A percentile compares a stretch with the other conserved stretches of the same genome.
phyloP scores from a whole-genome alignment of 208 protist species.

The Wallacemonas sp. region DNA sequence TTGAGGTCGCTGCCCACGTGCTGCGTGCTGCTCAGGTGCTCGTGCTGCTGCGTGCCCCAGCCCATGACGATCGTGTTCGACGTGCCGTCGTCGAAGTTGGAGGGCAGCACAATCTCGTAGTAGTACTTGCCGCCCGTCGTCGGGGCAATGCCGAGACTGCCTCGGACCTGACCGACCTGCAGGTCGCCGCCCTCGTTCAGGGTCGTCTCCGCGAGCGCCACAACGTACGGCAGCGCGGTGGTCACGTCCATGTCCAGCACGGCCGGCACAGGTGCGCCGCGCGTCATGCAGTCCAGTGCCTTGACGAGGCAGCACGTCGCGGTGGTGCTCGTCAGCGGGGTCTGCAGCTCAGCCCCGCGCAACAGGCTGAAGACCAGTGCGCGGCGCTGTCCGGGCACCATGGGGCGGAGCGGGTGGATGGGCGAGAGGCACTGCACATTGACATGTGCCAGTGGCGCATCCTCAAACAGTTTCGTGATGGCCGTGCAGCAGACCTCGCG shows the following conservation, averaged over 20 bases:
- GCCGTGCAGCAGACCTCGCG: conserved; percentile 60
- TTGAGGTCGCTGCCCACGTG: conserved; percentile 87
- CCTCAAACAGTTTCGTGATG: conserved; percentile 69
- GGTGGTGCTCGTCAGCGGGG: conserved; percentile 45
- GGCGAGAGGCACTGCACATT: conserved; percentile 48
- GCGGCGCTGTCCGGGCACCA: conserved; percentile 64
- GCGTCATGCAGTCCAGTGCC: conserved; percentile 65
- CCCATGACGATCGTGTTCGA: conserved; percentile 75
- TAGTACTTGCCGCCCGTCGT: conserved; percentile 78
- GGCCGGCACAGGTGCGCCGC: conserved; percentile 37
- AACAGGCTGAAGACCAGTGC: conserved; percentile 68
- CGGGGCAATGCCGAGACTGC: conserved; percentile 67
- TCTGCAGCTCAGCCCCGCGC: conserved; percentile 45
- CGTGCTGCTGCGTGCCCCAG: conserved; percentile 89
- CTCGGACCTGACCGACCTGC: conserved; percentile 82
- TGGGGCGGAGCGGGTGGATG: conserved; percentile 47
- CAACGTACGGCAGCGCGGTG: conserved; percentile 61
- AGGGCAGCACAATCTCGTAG: conserved; percentile 75
- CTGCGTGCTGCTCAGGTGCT: conserved; percentile 71
- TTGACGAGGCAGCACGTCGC: conserved; percentile 57
- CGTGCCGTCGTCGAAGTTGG: conserved; percentile 44
- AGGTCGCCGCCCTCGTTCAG: conserved; percentile 76
- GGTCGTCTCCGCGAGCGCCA: conserved; percentile 71
- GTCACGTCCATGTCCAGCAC: conserved; percentile 48
- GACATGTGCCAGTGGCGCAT: conserved; percentile 32